Percentiles rank a stretch among this genome's conserved stretches.
Evolutionary conservation across 768 basidiomycete species (phyloP).

Genomic region (Pulveroboletus sp.): DNA sequence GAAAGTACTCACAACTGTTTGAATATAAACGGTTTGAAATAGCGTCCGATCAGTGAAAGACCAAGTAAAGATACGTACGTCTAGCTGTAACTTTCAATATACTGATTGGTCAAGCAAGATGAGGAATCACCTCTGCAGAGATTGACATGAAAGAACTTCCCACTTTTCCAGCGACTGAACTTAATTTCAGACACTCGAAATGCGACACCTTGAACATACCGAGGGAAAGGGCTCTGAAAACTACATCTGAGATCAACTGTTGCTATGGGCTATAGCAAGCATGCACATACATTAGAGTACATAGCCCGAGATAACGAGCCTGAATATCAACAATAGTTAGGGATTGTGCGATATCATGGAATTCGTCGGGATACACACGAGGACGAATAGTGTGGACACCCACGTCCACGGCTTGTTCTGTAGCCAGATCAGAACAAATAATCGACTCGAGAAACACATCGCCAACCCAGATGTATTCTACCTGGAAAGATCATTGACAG

Average conservation of each 20-base stretch:
- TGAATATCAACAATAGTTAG: background rate
- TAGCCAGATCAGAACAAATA: background rate
- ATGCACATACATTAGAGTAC: background rate
- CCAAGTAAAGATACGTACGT: background rate
- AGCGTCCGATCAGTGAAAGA: background rate
- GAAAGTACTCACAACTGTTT: background rate
- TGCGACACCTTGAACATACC: too few relatives aligned
- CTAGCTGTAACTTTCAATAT: background rate
- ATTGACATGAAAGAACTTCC: too few relatives aligned
- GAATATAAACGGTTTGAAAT: background rate
- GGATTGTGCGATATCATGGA: background rate
- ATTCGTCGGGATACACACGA: background rate
- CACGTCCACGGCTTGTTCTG: background rate
- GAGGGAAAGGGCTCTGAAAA: too few relatives aligned
- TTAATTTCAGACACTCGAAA: too few relatives aligned
- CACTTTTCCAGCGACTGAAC: too few relatives aligned
- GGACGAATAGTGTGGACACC: background rate
- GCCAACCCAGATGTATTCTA: slow-evolving; percentile 5
- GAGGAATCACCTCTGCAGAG: background rate
- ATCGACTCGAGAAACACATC: background rate
- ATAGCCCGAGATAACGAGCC: background rate
- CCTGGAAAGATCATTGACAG: background rate
- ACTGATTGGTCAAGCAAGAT: too few relatives aligned
- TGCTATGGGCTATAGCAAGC: too few relatives aligned
- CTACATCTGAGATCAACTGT: too few relatives aligned